phyloP scores from a whole-genome alignment of 108 stramenopile species.

The Phaeodactylum tricornutum region DNA sequence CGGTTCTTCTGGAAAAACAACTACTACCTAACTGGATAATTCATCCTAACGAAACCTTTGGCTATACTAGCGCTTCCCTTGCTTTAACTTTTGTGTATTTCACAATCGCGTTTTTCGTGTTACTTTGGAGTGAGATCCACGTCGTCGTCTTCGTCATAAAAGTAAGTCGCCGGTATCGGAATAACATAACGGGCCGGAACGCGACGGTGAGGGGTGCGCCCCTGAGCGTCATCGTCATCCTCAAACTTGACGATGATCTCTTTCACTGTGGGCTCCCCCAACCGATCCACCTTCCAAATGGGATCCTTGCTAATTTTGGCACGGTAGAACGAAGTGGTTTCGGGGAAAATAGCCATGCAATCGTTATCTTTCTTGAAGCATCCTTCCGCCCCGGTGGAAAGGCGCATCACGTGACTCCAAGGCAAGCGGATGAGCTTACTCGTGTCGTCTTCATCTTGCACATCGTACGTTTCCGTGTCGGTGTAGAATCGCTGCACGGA shows the following conservation, averaged over 20 bases:
- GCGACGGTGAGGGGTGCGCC: constrained; percentile 85
- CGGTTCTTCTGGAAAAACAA: no score
- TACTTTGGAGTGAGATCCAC: constrained; percentile 67
- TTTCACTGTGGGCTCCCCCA: constrained; percentile 50
- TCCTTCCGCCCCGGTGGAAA: constrained; percentile 72
- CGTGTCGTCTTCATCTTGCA: constrained; percentile 94
- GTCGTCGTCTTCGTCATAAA: constrained; percentile 82
- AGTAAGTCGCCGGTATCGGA: constrained; percentile 69
- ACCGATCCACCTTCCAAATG: constrained; percentile 52
- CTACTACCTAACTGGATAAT: no score
- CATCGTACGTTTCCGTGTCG: constrained; percentile 89
- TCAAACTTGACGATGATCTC: constrained; percentile 94
- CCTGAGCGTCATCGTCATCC: constrained; percentile 86
- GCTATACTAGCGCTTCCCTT: no score
- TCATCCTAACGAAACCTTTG: no score
- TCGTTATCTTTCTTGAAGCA: constrained; percentile 78
- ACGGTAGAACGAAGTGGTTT: constrained; percentile 94
- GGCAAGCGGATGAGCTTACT: constrained; percentile 87
- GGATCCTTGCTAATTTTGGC: constrained; percentile 83
- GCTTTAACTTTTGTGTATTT: no score
- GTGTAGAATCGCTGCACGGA: constrained; percentile 78
- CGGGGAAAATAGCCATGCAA: constrained; percentile 98
- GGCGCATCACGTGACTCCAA: constrained; percentile 85
- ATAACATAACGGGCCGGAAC: constrained; percentile 92
- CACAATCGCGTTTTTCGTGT: no score